These are phyloP conservation scores for Bathelium albidoporum DNA, from an alignment of 495 filamentous ascomycete species.

Conservation along the genomic window DNA sequence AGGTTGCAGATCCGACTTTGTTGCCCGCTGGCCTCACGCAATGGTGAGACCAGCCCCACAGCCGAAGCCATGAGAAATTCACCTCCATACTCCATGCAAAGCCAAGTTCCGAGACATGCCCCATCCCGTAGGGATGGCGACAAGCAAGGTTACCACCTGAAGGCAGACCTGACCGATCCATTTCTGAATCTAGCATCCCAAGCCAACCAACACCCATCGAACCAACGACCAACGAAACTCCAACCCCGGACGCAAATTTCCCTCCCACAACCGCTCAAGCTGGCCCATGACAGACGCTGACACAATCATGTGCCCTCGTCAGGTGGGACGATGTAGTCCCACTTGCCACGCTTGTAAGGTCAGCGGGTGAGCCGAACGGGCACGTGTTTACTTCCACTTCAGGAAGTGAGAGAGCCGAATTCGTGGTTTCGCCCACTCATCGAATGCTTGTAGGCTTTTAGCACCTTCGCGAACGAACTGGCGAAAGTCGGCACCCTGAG, in stretches of 20 bases:
- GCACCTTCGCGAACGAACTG: conserved; percentile 1
- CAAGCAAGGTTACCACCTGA: conserved; percentile 4
- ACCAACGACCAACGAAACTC: not conserved
- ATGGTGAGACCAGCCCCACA: not conserved
- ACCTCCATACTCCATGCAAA: not conserved
- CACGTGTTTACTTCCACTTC: conserved; percentile 1
- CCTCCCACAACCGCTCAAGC: not conserved
- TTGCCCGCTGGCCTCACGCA: conserved; percentile 3
- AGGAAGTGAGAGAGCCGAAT: not conserved
- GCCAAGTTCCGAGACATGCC: conserved; percentile 3
- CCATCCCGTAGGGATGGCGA: not conserved
- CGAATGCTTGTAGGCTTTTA: not conserved
- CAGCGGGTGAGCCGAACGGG: not conserved
- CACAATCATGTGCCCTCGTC: not conserved
- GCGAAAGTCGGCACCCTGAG: not conserved
- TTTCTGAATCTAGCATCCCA: not conserved
- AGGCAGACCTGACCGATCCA: conserved; percentile 4
- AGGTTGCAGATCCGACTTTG: conserved; percentile 5
- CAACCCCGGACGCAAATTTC: not conserved
- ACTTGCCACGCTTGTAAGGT: not conserved
- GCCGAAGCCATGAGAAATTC: conserved; percentile 1
- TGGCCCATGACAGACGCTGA: not conserved
- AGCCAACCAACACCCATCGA: not conserved
- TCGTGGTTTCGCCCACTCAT: not conserved
- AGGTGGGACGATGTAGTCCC: not conserved